Conservation (phyloP, 495 filamentous ascomycete species). For the Neurospora sp. region DNA sequence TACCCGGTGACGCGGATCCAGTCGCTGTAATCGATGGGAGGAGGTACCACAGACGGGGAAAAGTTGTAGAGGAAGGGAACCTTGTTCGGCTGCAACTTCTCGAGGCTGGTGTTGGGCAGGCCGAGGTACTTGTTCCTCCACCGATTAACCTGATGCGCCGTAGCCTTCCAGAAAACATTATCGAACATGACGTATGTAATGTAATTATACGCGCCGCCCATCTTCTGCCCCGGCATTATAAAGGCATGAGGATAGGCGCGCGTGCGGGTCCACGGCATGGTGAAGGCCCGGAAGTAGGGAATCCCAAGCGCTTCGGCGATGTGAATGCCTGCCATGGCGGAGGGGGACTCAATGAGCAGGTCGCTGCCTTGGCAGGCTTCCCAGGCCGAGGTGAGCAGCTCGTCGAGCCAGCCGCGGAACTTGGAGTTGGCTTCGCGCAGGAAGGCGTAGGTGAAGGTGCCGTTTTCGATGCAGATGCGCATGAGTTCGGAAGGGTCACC, state of each 20-base stretch:
- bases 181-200: conserved; percentile 97
- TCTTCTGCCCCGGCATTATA: conserved; percentile 84
- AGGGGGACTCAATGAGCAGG: conserved; percentile 89
- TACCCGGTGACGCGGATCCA: conserved; percentile 97
- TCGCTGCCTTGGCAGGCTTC: conserved; percentile 77
- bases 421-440: conserved; percentile 76
- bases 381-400: conserved; percentile 78
- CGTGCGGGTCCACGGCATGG: conserved; percentile 97
- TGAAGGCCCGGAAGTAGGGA: conserved; percentile 95
- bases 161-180: conserved; percentile 92
- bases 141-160: conserved; percentile 80
- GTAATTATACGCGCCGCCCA: conserved; percentile 92
- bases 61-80: conserved; percentile 98
- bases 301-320: conserved; percentile 93
- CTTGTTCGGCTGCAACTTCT: conserved; percentile 92
- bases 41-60: conserved; percentile 81
- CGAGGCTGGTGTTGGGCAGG: conserved; percentile 69
- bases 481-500: conserved; percentile 93
- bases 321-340: conserved; percentile 95
- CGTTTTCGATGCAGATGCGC: conserved; percentile 91
- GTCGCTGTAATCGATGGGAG: conserved; percentile 90
- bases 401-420: conserved; percentile 91
- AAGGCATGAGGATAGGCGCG: conserved; percentile 96
- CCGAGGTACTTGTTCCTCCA: conserved; percentile 78
- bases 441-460: conserved; percentile 93